Conservation (phyloP, 78 protist species). For the Tieghemostelium lacteum region DNA sequence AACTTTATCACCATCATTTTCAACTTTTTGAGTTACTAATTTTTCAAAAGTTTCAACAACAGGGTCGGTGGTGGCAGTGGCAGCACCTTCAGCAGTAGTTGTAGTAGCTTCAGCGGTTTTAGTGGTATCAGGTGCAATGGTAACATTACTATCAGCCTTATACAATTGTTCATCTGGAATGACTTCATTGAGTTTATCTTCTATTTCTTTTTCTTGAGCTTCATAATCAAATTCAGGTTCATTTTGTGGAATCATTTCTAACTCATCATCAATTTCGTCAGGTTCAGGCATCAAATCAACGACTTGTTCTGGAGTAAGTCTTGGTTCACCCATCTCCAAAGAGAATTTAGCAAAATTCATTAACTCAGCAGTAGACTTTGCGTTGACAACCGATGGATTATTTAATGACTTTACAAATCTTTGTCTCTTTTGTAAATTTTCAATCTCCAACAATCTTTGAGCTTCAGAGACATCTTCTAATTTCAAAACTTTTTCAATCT, state of each 20-base stretch:
- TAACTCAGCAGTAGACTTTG: not conserved
- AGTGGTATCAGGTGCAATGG: not conserved
- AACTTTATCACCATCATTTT: not conserved
- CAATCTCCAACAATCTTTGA: too few relatives aligned
- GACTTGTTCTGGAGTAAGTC: conserved; percentile 1
- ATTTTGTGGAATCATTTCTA: not conserved
- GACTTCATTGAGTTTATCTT: not conserved
- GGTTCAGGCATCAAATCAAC: conserved; percentile 7
- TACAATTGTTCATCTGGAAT: not conserved
- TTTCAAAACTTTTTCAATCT: not conserved
- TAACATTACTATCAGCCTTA: not conserved
- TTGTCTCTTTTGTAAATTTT: not conserved
- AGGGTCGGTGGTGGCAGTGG: not conserved
- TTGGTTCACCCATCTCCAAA: not conserved
- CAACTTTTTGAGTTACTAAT: not conserved
- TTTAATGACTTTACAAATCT: not conserved
- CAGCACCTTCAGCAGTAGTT: not conserved
- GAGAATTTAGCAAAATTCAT: not conserved
- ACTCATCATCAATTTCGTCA: not conserved
- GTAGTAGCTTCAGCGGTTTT: not conserved
- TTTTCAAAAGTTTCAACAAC: not conserved
- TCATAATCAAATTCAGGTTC: not conserved
- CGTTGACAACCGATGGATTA: conserved; percentile 3
- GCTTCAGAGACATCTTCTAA: too few relatives aligned
- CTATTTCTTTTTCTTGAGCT: not conserved